Evolutionary conservation across 1,284 basidiomycete genomes (phyloP).

Genomic region (Ustilago nuda): DNA sequence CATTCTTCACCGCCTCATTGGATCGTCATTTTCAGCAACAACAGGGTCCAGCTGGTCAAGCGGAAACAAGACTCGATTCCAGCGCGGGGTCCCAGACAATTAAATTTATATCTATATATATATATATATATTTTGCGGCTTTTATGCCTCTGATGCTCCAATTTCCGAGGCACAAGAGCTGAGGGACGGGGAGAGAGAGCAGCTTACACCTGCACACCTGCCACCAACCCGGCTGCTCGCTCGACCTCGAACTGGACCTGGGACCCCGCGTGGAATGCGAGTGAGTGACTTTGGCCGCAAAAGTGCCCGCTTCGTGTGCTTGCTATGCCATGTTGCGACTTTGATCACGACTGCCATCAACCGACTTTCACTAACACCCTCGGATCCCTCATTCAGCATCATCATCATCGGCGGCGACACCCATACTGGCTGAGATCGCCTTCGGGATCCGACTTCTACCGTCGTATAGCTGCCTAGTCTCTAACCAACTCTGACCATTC

Average conservation of each 20-base stretch:
- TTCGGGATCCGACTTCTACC: not conserved
- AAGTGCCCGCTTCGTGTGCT: not conserved
- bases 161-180: not conserved
- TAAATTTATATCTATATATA: too few species aligned
- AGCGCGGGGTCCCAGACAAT: constrained; percentile 5
- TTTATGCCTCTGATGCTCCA: constrained; percentile 10
- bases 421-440: not conserved
- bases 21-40: too few species aligned
- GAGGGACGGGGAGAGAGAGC: not conserved
- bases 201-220: not conserved
- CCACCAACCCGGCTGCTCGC: not conserved
- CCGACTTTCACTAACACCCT: not conserved
- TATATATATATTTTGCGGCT: constrained; percentile 11
- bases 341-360: too few species aligned
- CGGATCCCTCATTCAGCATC: not conserved
- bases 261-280: not conserved
- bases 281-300: not conserved
- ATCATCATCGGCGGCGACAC: not conserved
- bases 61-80: constrained; percentile 3
- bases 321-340: too few species aligned
- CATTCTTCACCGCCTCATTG: too few species aligned
- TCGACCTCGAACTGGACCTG: too few species aligned
- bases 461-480: not conserved
- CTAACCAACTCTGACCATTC: not conserved
- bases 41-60: constrained; percentile 34